Evolutionary conservation across 257 asterid species (phyloP).

Genomic region (Prunella vulgaris): DNA sequence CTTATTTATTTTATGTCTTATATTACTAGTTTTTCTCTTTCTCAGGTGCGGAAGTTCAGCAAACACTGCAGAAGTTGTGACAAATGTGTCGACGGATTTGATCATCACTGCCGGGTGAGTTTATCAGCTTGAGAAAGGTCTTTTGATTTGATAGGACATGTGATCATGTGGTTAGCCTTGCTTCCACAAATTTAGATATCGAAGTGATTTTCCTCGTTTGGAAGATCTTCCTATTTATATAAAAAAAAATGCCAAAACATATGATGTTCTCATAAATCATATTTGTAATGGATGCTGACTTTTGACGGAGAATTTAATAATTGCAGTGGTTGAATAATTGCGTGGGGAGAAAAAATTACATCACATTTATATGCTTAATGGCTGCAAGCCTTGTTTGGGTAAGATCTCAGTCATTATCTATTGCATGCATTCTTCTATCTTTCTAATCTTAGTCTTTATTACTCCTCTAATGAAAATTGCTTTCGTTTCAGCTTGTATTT

Average conservation of each 20-base stretch:
- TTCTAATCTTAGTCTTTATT: background rate
- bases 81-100: constrained; percentile 98
- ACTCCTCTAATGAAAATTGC: constrained; percentile 12
- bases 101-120: constrained; percentile 98
- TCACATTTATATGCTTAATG: constrained; percentile 82
- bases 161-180: background rate
- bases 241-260: background rate
- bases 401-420: constrained; percentile 24
- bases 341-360: constrained; percentile 86
- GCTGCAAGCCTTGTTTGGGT: constrained; percentile 93
- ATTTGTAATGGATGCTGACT: background rate
- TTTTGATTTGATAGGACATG: background rate
- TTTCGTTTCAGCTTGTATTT: constrained; percentile 69
- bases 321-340: constrained; percentile 96
- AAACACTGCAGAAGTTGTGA: constrained; percentile 99
- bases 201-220: background rate
- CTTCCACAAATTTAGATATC: background rate
- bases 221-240: background rate
- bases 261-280: no score
- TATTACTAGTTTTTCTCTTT: constrained; percentile 11
- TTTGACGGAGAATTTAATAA: constrained; percentile 24
- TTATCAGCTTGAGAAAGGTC: constrained; percentile 10
- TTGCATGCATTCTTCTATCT: constrained; percentile 13
- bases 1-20: background rate
- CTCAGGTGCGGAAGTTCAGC: constrained; percentile 84